Evolutionary conservation across 257 asterid genomes (phyloP), one percentile per base, ranked within the genome.

Genomic region (Ajuga chamaepitys): DNA sequence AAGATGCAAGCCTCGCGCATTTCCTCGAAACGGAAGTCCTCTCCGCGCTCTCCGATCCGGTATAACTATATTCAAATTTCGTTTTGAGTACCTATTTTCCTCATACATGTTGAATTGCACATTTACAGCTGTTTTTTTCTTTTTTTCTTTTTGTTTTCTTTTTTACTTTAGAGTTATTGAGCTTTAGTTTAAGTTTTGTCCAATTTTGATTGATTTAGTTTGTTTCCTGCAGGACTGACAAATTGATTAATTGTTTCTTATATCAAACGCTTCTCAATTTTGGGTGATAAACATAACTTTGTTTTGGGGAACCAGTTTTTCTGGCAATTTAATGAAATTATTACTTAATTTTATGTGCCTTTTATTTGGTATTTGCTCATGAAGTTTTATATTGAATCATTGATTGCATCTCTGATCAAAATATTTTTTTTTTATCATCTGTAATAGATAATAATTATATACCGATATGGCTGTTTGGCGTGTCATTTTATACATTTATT

Each of bases 1-100:
- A 94, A 52, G 95, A 78, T 50, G 96, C 82, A 69, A 71, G 63
- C 60, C 95, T 94, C 55, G 97, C 83, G 42, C 83, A 81, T 58
- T 94, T 85, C 73, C 95, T 94, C 40, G 97, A 94, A 81, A 77
- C 88, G 6, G 99, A 94, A 64, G 78, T 90, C 59, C 87, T 88
- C 50, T 74, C 86, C 1, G 86, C 72, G 55, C 30, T 82, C 68
- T 86, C 95, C 74, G 95, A 94, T 55, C 82, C 66, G 97, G 97
- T 85, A 60, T 38, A 40, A 10, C 13, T 3, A 7, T 48, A 8
- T 66, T 11, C 2, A 18, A 0, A 13, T 44, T 11, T 58, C 45
- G 0, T 62, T 20, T 58, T 5, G 9, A 7, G 3, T 46, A 12
- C 20, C 32, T 35, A 16, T 17, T 54, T 34, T 63, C 6, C 40